Evolutionary conservation across 805 yeast genomes (phyloP), one percentile per base, ranked within the genome.

Genomic region (Vanderwaltozyma yarrowii): DNA sequence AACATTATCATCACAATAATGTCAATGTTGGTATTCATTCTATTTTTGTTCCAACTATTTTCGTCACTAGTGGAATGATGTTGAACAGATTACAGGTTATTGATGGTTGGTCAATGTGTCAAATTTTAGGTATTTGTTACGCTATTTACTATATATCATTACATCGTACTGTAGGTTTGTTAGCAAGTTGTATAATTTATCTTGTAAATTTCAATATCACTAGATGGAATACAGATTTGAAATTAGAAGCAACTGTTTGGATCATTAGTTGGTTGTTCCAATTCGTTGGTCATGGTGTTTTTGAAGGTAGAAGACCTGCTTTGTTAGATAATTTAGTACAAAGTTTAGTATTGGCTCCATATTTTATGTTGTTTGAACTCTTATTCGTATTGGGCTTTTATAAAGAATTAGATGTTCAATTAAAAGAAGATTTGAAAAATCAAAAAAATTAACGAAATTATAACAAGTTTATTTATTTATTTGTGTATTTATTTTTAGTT

Each of bases 291-390:
- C 97, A 92, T 55, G 89, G 82, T 1, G 67, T 72, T 10, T 83
- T 76, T 52, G 98, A 89, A 54, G 70, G 69, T 42, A 68, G 85
- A 30, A 82, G 87, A 0, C 98, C 98, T 0, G 96, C 97, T 0
- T 60, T 89, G 37, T 57, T 85, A 30, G 95, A 88, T 51, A 88
- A 80, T 53, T 64, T 86, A 32, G 62, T 79, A 5, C 96, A 87
- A 54, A 92, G 96, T 4, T 57, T 89, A 15, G 86, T 89, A 0
- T 65, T 88, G 44, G 97, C 97, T 1, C 97, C 97, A 1, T 86
- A 74, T 52, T 88, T 89, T 56, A 94, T 87, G 4, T 64, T 78
- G 12, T 84, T 78, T 56, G 97, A 92, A 57, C 52, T 80, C 3
- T 69, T 83, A 12, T 84, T 85, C 50, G 57, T 63, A 39, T 48